A percentile compares a stretch with the other conserved stretches of the same genome.
Evolutionary conservation across 164 flowering plant genomes (phyloP).

Genomic region (Nelumbo lutea): DNA sequence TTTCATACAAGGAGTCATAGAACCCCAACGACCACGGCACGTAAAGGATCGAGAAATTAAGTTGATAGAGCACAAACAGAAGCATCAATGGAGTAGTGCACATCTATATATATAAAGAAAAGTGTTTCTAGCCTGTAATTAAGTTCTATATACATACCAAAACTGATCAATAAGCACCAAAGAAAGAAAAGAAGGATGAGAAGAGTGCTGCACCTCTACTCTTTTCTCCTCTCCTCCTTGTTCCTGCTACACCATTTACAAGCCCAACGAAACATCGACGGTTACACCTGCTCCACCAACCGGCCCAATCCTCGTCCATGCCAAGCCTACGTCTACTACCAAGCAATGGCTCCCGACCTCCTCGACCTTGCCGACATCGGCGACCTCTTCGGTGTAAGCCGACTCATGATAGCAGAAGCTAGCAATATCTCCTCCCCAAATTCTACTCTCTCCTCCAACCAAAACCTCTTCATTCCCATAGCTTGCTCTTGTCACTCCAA

Average conservation of each 20-base stretch:
- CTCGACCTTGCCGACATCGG: slow-evolving; percentile 62
- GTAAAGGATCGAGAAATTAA: too few relatives aligned
- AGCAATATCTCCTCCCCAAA: slow-evolving; percentile 66
- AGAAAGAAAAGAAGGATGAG: background rate
- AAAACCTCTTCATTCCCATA: slow-evolving; percentile 68
- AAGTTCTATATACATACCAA: too few relatives aligned
- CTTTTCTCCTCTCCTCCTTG: slow-evolving; percentile 6
- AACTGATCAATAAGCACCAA: too few relatives aligned
- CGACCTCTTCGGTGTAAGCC: slow-evolving; percentile 72
- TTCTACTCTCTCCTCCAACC: slow-evolving; percentile 43
- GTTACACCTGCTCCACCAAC: slow-evolving; percentile 52
- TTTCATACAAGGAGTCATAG: too few relatives aligned
- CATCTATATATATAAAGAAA: too few relatives aligned
- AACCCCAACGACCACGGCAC: too few relatives aligned
- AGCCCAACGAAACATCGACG: slow-evolving; percentile 6
- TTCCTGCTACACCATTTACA: slow-evolving; percentile 1
- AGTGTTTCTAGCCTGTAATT: too few relatives aligned
- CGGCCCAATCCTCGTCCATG: slow-evolving; percentile 41
- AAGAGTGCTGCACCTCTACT: slow-evolving; percentile 7
- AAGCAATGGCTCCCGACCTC: slow-evolving; percentile 46
- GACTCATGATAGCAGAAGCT: slow-evolving; percentile 54
- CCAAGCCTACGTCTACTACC: slow-evolving; percentile 55
- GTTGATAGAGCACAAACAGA: too few relatives aligned
- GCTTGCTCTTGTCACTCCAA: slow-evolving; percentile 56
- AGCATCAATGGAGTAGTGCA: too few relatives aligned